Evolutionary conservation across 2,329 filamentous ascomycete genomes (phyloP), one percentile per base, ranked within the genome.

Genomic region (Diaporthe citri): DNA sequence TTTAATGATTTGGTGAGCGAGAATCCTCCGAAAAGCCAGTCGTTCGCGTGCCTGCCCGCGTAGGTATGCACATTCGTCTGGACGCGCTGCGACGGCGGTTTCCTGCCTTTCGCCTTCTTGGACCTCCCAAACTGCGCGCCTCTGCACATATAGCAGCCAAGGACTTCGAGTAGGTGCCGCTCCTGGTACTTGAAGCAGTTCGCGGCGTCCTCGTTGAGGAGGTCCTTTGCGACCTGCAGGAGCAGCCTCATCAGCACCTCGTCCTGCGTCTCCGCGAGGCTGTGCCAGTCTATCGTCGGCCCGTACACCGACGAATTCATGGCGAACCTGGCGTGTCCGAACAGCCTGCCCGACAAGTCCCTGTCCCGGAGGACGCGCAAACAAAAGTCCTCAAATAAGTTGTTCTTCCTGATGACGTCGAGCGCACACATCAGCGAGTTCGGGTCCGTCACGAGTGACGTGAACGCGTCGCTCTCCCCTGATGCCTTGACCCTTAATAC

Each of bases 81-180:
- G 12, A 52, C 59, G 22, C 71, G 71, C 36, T 46, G 48, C 2
- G 66, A 22, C 12, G 72, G 41, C 20, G 46, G 36, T 25, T 51
- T 43, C 51, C n/a, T 74, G 43, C 17, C 71, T 17, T 28, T 75
- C n/a, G 41, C 52, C 51, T 69, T 73, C 66, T 66, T 67, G 10
- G 46, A 36, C 17, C 67, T 62, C 10, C 74, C 74, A 36, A 76
- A 76, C 31, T 76, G 72, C 13, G 74, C 74, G 2, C 74, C 75
- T 89, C 88, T 15, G 79, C 76, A 76, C 76, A 78, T 75, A 56
- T 77, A 78, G 51, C 77, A 78, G 7, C 78, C 78, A 6, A 78
- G 59, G 3, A 76, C 71, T 31, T 79, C 77, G 3, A 79, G 70
- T 15, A 78, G 67, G 62, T 76, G 77, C 15, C 77, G 74, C 64